Base-by-base conservation (phyloP, 148 eudicot species). In the Diospyros kaki region DNA sequence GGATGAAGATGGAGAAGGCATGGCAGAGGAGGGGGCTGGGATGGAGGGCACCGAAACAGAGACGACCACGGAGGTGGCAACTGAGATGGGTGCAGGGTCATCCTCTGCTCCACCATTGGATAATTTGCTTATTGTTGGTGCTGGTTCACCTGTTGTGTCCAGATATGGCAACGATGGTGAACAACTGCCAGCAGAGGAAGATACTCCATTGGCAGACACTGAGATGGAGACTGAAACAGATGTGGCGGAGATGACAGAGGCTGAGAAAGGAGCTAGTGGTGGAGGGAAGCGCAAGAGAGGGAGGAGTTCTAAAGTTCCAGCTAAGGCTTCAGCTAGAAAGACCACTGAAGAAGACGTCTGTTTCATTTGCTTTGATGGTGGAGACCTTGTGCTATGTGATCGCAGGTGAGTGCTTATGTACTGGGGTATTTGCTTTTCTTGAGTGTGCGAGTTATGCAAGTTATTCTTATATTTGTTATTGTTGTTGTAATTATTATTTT, bases 341-440 rank as follows among this genome's bases (percentile, higher is more conserved):
- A 73, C 68, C 45, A 80, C 74, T 8, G 97, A 87, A 54, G 98
- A 94, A 77, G 98, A 94, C 82, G 97, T 94, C 76, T 94, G 98
- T 79, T 94, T 94, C 80, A 88, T 94, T 58, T 94, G 98, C 83
- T 91, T 94, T 54, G 98, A 94, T 78, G 98, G 98, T 38, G 98
- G 98, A 38, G 87, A 90, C 73, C 90, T 94, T 72, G 93, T 94
- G 79, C 88, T 94, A 10, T 94, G 98, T 84, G 98, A 94, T 58
- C 91, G 93, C 69, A 84, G 96, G 98, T 94, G 72, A 70, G 80
- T 58, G 52, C 53, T 59, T 12, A 40, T 14, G 39, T 45, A 65
- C 54, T 50, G 2, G 52, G 51, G 67, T 18, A 18, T 43, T 8
- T 51, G 1, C 17, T 41, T 46, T 46, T 68, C 6, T 15, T 40